Evolutionary conservation across 768 basidiomycete species (phyloP), one percentile per base, ranked within the genome.

Genomic region (Tulasnella sp.): DNA sequence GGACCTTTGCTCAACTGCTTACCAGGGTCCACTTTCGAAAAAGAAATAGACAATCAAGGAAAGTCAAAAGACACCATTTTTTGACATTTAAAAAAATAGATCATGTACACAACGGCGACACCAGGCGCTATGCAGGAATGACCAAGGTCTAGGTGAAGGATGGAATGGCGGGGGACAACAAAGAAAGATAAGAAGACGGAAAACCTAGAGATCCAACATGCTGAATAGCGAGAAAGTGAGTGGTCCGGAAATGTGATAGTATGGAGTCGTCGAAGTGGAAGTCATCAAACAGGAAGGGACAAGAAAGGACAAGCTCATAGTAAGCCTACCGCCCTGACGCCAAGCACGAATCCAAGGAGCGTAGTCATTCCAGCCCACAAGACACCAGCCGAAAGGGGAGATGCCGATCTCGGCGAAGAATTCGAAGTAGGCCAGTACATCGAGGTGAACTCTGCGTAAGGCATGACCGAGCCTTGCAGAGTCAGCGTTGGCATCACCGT

Each of bases 281-380:
- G 27, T 38, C 24, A 76, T 36, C 8, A 7, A 44, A 27, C 74
- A 27, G 56, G 36, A 48, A 75, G 38, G 48, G 31, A 75, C 74
- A 21, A 56, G 31, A 36, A 34, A 36, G 36, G 40, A 14, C 48
- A 18, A 16, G 36, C 31, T 79, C 71, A 79, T 1, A 79, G 78
- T n/a, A 74, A 24, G 19, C 42, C 78, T 4, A 79, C 52, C 46
- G 58, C n/a, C 68, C 78, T 72, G 34, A 58, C 78, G 19, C 78
- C 76, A 62, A 62, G 39, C 1, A 56, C 38, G 19, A 77, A 77
- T 52, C 48, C 76, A 21, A 62, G 39, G 24, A 77, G 27, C 39
- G 58, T 68, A 34, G 76, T 68, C 68, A 40, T 71, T n/a, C 71
- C 62, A 19, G 21, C 73, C 71, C 78, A 71, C 16, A 79, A 24